Base-by-base conservation (phyloP, 2,329 filamentous ascomycete genomes). In the Coleophoma eucalyptorum region DNA sequence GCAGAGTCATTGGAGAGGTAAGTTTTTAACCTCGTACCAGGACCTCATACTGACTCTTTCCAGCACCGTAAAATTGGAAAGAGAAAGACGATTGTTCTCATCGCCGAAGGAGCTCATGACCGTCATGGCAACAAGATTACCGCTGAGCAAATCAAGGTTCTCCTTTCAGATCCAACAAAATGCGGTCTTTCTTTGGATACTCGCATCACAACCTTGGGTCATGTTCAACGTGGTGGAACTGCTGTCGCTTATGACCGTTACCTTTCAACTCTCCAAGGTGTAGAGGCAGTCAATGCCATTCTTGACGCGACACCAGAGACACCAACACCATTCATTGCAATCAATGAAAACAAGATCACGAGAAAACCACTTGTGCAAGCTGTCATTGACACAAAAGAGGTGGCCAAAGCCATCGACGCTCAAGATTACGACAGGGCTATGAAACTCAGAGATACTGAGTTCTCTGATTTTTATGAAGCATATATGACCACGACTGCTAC, bases 321-420 rank as follows among this genome's bases (percentile, higher is more conserved):
- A 0, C 89, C 90, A 50, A 96, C 91, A 45, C 93, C 91, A 51
- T 92, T 99, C 65, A 97, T 99, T 66, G 92, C 91, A 60, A 92
- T 99, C 60, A 92, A 87, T 57, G 94, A 99, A 76, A 97, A 97
- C 80, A 96, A 99, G 75, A 97, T 99, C 66, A 85, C 91, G 57
- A 84, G 92, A 50, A 91, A 92, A 61, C 87, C 91, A 18, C 76
- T 99, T 21, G 88, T 97, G 75, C 82, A 96, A 65, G 92, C 94
- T 1, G 94, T 99, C 11, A 75, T 81, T 43, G 82, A 91, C 63
- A 99, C 94, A 26, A 87, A 97, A 68, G 80, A 88, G 50, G 90
- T 97, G 1, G 83, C 90, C 13, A 80, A 81, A 58, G 88, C 89
- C 32, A 96, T 99, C 51, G 80, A 90, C 20, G 82, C 78, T 49